A percentile compares a stretch with the other conserved stretches of the same genome.
Evolutionary conservation across 768 basidiomycete species (phyloP).

Genomic region (Rhodotorula paludigena): DNA sequence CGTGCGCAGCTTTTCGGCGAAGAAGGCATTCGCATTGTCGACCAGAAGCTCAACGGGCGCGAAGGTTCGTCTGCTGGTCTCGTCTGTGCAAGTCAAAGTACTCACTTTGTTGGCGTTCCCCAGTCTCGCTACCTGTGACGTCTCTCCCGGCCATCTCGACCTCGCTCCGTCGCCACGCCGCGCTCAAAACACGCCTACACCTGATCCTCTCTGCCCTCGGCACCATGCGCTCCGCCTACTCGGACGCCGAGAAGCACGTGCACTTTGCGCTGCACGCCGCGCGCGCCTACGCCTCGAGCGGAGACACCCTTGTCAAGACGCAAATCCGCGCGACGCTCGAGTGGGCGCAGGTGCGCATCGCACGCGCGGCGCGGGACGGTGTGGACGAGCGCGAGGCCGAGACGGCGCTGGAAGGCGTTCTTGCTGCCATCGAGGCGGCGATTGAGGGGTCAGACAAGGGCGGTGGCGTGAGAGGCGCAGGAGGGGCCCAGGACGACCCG

Average conservation of each 20-base stretch:
- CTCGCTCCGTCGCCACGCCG: background rate
- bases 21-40: constrained; percentile 5
- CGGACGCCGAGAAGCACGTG: constrained; percentile 7
- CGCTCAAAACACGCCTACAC: constrained; percentile 10
- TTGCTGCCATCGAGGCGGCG: background rate
- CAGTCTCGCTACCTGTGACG: background rate
- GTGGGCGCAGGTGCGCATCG: background rate
- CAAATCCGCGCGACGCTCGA: background rate
- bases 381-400: constrained; percentile 1
- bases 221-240: constrained; percentile 2
- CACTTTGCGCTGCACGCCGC: background rate
- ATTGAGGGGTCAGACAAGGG: background rate
- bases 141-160: background rate
- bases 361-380: background rate
- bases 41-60: background rate
- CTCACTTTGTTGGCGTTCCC: no score
- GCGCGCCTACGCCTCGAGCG: background rate
- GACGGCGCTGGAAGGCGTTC: constrained; percentile 5
- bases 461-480: no score
- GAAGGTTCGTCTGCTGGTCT: constrained; percentile 8
- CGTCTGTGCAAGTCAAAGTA: no score
- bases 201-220: background rate
- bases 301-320: no score
- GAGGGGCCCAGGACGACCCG: background rate
- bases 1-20: constrained; percentile 14